Base-by-base conservation (phyloP, 2,329 filamentous ascomycete genomes). In the Colletotrichum theobromicola region DNA sequence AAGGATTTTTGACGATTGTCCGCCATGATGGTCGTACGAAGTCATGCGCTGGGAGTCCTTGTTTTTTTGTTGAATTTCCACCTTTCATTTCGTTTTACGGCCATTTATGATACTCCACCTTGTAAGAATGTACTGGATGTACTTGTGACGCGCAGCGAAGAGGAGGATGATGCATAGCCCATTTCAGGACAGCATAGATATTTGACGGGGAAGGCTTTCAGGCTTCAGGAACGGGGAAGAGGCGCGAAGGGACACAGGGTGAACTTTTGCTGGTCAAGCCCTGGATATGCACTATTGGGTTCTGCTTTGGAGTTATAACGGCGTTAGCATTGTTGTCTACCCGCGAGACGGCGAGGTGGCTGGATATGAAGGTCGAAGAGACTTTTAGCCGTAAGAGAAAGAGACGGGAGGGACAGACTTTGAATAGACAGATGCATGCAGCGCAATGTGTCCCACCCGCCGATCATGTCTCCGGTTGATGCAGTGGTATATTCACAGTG, bases 1-100 rank as follows among this genome's bases (percentile, higher is more conserved):
- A 87, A 88, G 75, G 93, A 94, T 76, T 96, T 96, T 83, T 95
- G 79, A 85, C 37, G 26, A 21, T 24, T 35, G 46, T 63, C 24
- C 42, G 60, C 46, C 35, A 42, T 46, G 42, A 66, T n/a, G 24
- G 57, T 46, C 50, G 34, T 60, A 75, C 42, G 57, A 67, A 26
- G 24, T 69, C 57, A 67, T 53, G 57, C 42, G 57, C 55, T 46
- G 34, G 60, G 68, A 50, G 28, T 72, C 57, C n/a, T n/a, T 24
- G 18, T 60, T 58, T 53, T 34, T 30, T 58, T 67, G 34, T 50
- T 72, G 46, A 24, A 15, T 50, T 35, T 57, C 28, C 37, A n/a
- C 30, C 5, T 65, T 60, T 18, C 53, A 34, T 60, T 60, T 58
- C 55, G 42, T 10, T 70, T 61, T 55, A 61, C 61, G 46, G 55